These are phyloP conservation scores for Leccinum imitatum DNA, from an alignment of 768 basidiomycete genomes.

Conservation along the genomic window DNA sequence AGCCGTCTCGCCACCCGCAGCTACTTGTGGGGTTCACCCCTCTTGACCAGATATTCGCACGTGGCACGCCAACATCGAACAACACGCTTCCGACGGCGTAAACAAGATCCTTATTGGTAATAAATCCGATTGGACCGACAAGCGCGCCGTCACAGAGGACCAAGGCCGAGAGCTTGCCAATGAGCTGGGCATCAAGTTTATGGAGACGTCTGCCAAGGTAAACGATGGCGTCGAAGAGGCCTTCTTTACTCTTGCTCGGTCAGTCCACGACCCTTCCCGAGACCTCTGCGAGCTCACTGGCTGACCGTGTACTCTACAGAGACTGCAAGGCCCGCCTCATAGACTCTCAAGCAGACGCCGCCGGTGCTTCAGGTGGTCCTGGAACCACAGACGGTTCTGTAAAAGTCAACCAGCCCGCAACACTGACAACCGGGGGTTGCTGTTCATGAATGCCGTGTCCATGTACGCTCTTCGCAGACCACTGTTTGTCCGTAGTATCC, in stretches of 20 bases:
- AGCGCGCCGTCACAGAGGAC: constrained; percentile 86
- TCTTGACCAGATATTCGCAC: constrained; percentile 82
- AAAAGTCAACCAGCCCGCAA: constrained; percentile 60
- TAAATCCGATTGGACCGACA: constrained; percentile 98
- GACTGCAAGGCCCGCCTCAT: constrained; percentile 98
- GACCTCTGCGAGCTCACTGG: background rate
- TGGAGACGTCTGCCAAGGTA: constrained; percentile 97
- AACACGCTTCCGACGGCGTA: constrained; percentile 97
- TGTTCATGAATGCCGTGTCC: constrained; percentile 41
- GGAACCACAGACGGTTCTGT: constrained; percentile 56
- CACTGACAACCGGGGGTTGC: constrained; percentile 47
- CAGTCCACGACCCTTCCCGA: constrained; percentile 27
- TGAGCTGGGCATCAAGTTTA: constrained; percentile 93
- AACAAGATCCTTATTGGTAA: constrained; percentile 99
- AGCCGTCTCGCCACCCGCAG: constrained; percentile 30
- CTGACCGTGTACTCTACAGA: constrained; percentile 40
- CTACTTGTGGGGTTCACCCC: constrained; percentile 9
- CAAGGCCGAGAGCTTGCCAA: constrained; percentile 90
- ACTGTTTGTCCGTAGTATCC: background rate
- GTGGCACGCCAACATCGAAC: constrained; percentile 98
- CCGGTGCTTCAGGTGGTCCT: constrained; percentile 37
- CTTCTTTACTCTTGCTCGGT: constrained; percentile 97
- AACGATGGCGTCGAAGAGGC: constrained; percentile 99
- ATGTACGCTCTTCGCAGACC: constrained; percentile 5
- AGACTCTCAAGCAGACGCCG: constrained; percentile 80